Percentiles rank a stretch among this genome's conserved stretches.
Conservation (phyloP, 2,329 filamentous ascomycete genomes). For the Colletotrichum graminicola region DNA sequence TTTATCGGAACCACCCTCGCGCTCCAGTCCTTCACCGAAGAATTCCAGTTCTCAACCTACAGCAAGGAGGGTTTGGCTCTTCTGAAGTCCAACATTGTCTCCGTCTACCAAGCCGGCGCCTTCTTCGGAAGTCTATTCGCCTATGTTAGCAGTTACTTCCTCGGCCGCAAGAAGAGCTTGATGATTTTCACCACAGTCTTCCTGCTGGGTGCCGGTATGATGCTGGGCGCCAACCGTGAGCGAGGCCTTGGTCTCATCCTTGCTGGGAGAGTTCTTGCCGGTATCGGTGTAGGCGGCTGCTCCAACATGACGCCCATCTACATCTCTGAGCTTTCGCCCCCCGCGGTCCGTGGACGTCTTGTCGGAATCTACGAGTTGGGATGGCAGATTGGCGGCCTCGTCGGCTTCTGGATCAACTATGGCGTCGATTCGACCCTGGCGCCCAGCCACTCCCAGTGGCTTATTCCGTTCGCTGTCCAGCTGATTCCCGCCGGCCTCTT, state of each 20-base stretch:
- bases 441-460: constrained; percentile 67
- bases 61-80: constrained; percentile 63
- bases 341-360: constrained; percentile 72
- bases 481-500: constrained; percentile 75
- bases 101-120: constrained; percentile 84
- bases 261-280: constrained; percentile 72
- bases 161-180: constrained; percentile 75
- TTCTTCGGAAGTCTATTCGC: constrained; percentile 84
- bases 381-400: constrained; percentile 73
- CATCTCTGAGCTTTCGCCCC: constrained; percentile 71
- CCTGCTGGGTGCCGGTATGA: constrained; percentile 77
- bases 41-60: constrained; percentile 74
- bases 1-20: constrained; percentile 85
- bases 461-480: constrained; percentile 75
- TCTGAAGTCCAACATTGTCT: constrained; percentile 81
- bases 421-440: constrained; percentile 66
- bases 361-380: constrained; percentile 77
- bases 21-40: constrained; percentile 74
- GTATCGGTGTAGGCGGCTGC: constrained; percentile 72
- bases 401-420: constrained; percentile 74
- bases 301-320: constrained; percentile 75
- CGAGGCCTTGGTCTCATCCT: constrained; percentile 75
- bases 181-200: constrained; percentile 73
- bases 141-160: constrained; percentile 74
- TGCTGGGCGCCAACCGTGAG: constrained; percentile 73